phyloP scores from a whole-genome alignment of 345 rosid genomes.

The Corchorus capsularis region DNA sequence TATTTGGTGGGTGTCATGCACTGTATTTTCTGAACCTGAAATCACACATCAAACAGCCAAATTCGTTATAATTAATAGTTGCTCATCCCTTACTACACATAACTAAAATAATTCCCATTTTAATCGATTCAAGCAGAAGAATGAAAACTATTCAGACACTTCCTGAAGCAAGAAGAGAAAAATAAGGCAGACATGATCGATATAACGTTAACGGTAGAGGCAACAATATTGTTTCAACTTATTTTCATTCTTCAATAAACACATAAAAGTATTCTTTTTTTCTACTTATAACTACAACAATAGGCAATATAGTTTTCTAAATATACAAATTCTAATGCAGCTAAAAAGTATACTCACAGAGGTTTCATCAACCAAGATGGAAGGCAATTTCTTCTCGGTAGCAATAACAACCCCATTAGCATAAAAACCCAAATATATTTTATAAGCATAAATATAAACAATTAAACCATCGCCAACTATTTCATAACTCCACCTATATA shows the following conservation, averaged over 20 bases:
- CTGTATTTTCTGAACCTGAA: constrained; percentile 94
- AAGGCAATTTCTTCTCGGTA: constrained; percentile 87
- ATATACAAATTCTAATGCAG: not conserved
- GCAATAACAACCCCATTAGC: constrained; percentile 96
- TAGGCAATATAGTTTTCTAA: not conserved
- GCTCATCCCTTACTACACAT: not conserved
- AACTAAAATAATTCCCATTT: not conserved
- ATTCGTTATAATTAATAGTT: not conserved
- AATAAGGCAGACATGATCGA: not conserved
- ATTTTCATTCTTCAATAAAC: constrained; percentile 7
- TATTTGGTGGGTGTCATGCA: constrained; percentile 80
- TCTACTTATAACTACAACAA: not conserved
- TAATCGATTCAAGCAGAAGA: not conserved
- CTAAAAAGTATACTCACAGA: constrained; percentile 54
- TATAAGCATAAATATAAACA: not conserved
- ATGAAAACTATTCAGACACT: not conserved
- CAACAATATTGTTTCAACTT: not conserved
- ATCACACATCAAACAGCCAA: constrained; percentile 7
- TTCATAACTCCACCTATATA: too few species aligned
- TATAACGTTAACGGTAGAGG: not conserved
- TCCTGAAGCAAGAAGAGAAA: not conserved
- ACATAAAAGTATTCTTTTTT: not conserved
- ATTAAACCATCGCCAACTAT: not conserved
- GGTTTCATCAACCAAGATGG: constrained; percentile 88
- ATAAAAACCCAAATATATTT: not conserved